Conservation (phyloP, 1,284 basidiomycete species). For the Apiotrichum sp. region DNA sequence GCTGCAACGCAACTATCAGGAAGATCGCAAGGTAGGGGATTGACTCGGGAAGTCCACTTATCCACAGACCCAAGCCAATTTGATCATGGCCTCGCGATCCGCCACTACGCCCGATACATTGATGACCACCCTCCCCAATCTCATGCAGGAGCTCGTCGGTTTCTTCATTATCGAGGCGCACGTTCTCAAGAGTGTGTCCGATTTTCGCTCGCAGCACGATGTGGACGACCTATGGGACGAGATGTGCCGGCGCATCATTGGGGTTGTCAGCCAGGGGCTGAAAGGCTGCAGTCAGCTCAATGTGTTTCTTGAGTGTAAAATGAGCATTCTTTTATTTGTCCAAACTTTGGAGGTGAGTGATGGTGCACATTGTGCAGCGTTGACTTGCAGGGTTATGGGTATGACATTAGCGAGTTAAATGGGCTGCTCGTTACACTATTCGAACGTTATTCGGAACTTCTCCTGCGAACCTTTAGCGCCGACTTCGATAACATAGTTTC, state of each 20-base stretch:
- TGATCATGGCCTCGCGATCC: constrained; percentile 69
- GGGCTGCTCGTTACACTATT: constrained; percentile 80
- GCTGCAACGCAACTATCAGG: constrained; percentile 86
- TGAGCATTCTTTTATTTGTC: constrained; percentile 76
- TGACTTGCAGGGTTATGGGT: constrained; percentile 65
- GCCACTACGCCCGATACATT: constrained; percentile 44
- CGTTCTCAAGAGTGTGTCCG: constrained; percentile 73
- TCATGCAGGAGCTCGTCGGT: constrained; percentile 92
- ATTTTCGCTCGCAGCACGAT: constrained; percentile 79
- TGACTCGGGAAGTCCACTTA: too few relatives aligned
- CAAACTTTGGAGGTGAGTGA: constrained; percentile 79
- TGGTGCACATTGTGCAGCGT: constrained; percentile 1
- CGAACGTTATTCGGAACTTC: constrained; percentile 77
- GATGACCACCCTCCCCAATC: constrained; percentile 52
- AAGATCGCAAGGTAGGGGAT: constrained; percentile 78
- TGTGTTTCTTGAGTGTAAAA: constrained; percentile 76
- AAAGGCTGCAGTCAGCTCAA: constrained; percentile 74
- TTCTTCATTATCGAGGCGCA: constrained; percentile 97
- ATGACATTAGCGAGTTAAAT: constrained; percentile 76
- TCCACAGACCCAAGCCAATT: constrained; percentile 85
- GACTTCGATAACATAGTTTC: constrained; percentile 77
- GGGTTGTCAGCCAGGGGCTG: constrained; percentile 68
- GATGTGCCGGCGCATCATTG: constrained; percentile 70
- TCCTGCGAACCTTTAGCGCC: constrained; percentile 73
- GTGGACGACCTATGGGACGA: constrained; percentile 96